A percentile compares a stretch with the other conserved stretches of the same genome.
Evolutionary conservation across 2,329 filamentous ascomycete genomes (phyloP).

Genomic region (Ceratocystis albifundus): DNA sequence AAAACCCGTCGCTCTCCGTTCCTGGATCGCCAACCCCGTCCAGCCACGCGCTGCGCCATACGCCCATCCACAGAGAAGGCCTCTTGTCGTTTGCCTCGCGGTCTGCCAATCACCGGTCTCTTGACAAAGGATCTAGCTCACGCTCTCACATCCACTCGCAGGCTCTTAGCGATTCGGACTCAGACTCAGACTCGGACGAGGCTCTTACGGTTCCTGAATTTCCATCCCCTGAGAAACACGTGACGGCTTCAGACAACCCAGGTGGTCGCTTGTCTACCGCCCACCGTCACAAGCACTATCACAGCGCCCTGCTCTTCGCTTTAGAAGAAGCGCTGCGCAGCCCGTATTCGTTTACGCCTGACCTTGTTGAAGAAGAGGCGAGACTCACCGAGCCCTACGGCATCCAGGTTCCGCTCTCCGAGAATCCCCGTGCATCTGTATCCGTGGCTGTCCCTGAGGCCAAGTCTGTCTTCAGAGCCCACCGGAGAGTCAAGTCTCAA

Average conservation of each 20-base stretch:
- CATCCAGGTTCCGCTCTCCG: slow-evolving; percentile 41
- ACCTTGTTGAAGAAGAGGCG: slow-evolving; percentile 77
- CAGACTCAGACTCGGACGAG: slow-evolving; percentile 29
- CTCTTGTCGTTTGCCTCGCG: slow-evolving; percentile 23
- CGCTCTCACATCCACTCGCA: slow-evolving; percentile 36
- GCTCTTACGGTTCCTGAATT: slow-evolving; percentile 29
- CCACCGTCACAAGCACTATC: slow-evolving; percentile 71
- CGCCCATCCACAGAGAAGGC: slow-evolving; percentile 24
- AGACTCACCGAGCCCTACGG: slow-evolving; percentile 75
- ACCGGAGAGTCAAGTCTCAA: slow-evolving; percentile 21
- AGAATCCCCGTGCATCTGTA: slow-evolving; percentile 33
- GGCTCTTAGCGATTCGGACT: slow-evolving; percentile 38
- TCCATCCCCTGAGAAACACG: slow-evolving; percentile 25
- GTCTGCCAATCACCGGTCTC: slow-evolving; percentile 25
- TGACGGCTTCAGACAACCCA: slow-evolving; percentile 13
- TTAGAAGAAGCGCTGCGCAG: slow-evolving; percentile 81
- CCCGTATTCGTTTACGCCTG: slow-evolving; percentile 71
- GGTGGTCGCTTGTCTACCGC: slow-evolving; percentile 31
- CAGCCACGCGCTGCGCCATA: slow-evolving; percentile 23
- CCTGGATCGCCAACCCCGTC: slow-evolving; percentile 37
- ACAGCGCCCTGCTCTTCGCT: slow-evolving; percentile 81
- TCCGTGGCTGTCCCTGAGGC: slow-evolving; percentile 35
- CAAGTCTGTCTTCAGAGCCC: slow-evolving; percentile 24
- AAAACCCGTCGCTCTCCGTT: slow-evolving; percentile 33
- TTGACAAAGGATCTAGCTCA: slow-evolving; percentile 29